A percentile compares a stretch with the other conserved stretches of the same genome.
These are phyloP conservation scores for Globisporangium yorkense DNA, from an alignment of 352 stramenopile species.

Conservation along the genomic window DNA sequence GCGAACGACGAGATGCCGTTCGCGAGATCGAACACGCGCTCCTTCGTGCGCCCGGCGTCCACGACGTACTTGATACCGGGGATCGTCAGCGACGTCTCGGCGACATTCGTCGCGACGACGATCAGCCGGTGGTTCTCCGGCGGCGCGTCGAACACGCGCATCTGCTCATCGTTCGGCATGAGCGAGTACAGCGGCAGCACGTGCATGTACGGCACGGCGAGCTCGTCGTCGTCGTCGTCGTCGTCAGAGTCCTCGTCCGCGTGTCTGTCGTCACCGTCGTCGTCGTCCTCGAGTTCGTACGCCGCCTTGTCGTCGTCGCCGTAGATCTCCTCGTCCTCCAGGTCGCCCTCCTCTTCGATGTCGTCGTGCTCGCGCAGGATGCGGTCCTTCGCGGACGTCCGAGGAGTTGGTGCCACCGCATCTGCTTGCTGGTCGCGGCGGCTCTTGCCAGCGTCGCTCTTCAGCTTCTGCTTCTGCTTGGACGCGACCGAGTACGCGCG, in stretches of 20 bases:
- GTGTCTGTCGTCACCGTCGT: conserved; percentile 21
- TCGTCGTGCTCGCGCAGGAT: conserved; percentile 77
- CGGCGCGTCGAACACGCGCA: conserved; percentile 82
- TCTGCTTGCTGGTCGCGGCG: conserved; percentile 5
- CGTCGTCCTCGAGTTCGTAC: conserved; percentile 48
- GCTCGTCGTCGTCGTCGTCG: conserved; percentile 68
- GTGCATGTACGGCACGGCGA: conserved; percentile 72
- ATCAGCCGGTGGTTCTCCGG: conserved; percentile 90
- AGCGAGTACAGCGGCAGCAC: conserved; percentile 97
- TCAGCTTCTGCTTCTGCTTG: conserved; percentile 33
- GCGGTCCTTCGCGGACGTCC: conserved; percentile 25
- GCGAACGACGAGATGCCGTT: conserved; percentile 93
- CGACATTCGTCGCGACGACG: conserved; percentile 98
- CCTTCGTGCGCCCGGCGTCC: conserved; percentile 95
- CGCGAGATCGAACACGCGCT: conserved; percentile 91
- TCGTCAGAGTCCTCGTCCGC: conserved; percentile 81
- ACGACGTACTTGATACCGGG: conserved; percentile 96
- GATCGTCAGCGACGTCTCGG: conserved; percentile 96
- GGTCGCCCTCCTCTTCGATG: conserved; percentile 72
- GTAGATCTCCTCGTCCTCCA: conserved; percentile 62
- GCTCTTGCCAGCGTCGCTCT: conserved; percentile 4
- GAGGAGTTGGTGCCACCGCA: conserved; percentile 7
- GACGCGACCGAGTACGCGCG: conserved; percentile 37
- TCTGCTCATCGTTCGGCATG: conserved; percentile 95
- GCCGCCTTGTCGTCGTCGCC: conserved; percentile 35